Base-by-base conservation (phyloP, 2,329 filamentous ascomycete genomes). In the Aspergillus persii region DNA sequence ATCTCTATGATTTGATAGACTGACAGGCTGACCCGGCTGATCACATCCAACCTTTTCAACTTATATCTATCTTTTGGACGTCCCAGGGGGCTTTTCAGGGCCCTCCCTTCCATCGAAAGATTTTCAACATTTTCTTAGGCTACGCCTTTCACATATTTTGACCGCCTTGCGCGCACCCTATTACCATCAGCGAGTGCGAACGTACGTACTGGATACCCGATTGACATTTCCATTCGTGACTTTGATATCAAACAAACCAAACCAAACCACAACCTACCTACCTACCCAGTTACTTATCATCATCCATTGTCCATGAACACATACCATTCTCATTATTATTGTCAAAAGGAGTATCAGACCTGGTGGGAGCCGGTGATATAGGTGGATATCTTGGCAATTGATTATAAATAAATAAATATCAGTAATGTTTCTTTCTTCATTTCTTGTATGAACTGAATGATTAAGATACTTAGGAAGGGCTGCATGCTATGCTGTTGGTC, bases 171-270 rank as follows among this genome's bases (percentile, higher is more conserved):
- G 51, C 62, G 68, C 36, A n/a, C 36, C n/a, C 36, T 15, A 41
- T 41, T n/a, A 57, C 57, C 61, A 47, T 27, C 60, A 60, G 54
- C 56, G 27, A 36, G 64, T 23, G 18, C 18, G 18, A 23, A 23
- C 18, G 18, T 23, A 48, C 62, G 58, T 63, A 67, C 67, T 69
- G 71, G 70, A 74, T 72, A 74, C 71, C 71, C 69, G 63, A 71
- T 72, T 68, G 66, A 63, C 61, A 23, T 69, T 62, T 67, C 59
- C 59, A 58, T 53, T 53, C 27, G 15, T 23, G 23, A 36, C 27
- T 53, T 33, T 52, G 49, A 52, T 52, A 52, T 36, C 39, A 44
- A 44, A 23, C 18, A 23, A 23, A 23, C 18, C 18, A 23, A 23
- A 23, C 18, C 18, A 23, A 23, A 23, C 18, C 18, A 23, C 18